phyloP scores from a whole-genome alignment of 2,329 filamentous ascomycete genomes.

The Calonectria honghensis region DNA sequence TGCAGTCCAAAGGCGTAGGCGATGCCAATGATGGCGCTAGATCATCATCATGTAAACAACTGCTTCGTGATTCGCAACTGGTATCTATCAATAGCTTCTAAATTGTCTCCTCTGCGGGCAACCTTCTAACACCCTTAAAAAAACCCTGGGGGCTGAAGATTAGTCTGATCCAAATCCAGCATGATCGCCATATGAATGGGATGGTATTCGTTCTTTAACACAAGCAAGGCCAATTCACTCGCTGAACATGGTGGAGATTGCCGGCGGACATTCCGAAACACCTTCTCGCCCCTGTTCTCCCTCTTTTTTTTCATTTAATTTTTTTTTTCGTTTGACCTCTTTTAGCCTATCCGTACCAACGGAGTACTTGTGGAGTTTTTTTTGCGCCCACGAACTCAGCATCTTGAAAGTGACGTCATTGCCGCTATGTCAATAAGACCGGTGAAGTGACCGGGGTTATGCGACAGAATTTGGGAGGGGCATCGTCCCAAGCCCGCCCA shows the following conservation, averaged over 20 bases:
- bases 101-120: not conserved
- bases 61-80: not conserved
- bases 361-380: constrained; percentile 19
- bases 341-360: constrained; percentile 4
- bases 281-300: not conserved
- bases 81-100: not conserved
- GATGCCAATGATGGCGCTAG: not conserved
- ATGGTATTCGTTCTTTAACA: constrained; percentile 3
- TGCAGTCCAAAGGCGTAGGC: constrained; percentile 18
- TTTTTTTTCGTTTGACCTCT: constrained; percentile 2
- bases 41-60: not conserved
- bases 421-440: constrained; percentile 24
- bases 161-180: constrained; percentile 10
- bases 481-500: constrained; percentile 24
- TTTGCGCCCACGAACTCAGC: constrained; percentile 19
- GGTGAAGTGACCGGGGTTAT: constrained; percentile 19
- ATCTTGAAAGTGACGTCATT: constrained; percentile 37
- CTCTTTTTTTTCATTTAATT: not conserved
- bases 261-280: constrained; percentile 15
- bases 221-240: constrained; percentile 20
- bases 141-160: constrained; percentile 1
- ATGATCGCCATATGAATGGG: constrained; percentile 22
- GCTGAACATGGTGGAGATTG: not conserved
- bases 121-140: constrained; percentile 1
- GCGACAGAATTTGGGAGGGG: constrained; percentile 16